Evolutionary conservation across 2,329 filamentous ascomycete genomes (phyloP), one percentile per base, ranked within the genome.

Genomic region (Dothistroma pini): DNA sequence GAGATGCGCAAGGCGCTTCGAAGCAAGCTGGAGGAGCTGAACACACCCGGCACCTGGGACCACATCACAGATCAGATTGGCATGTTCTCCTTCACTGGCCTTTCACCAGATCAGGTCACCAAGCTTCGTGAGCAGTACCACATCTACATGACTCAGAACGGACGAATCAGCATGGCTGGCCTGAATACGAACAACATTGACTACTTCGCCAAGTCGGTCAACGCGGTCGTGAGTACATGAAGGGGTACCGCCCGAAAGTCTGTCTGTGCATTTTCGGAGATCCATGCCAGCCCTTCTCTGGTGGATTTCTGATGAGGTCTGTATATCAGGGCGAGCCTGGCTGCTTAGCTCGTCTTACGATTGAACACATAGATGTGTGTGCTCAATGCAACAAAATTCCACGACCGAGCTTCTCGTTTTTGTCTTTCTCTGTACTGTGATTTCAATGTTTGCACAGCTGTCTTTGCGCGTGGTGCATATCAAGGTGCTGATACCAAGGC

Each of bases 41-140:
- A 85, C 32, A 97, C 95, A 0, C 93, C 93, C 0, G 93, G 93
- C 34, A 89, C 85, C 14, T 99, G 95, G 95, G 91, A 93, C 73
- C 95, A 99, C 79, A 96, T 99, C 75, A 97, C 93, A 16, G 90
- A 96, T 71, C 95, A 99, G 83, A 99, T 99, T 74, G 95, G 95
- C 80, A 99, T 99, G 95, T 99, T 99, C 80, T 93, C 89, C 76
- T 99, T 96, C 76, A 96, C 91, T 0, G 91, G 91, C 12, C 78
- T 96, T 74, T 84, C 76, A 12, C 89, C 92, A 78, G 74, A 84
- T 64, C 90, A 95, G 75, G 90, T 93, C 8, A 55, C 84, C 68
- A 86, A 85, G 78, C 79, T 95, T 63, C 83, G 88, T 56, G 81
- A 86, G 63, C 84, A 90, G 55, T 85, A 82, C 62, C 90, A 95